Base-by-base conservation (phyloP, 2,329 filamentous ascomycete species). In the Ophiostoma perfectum region DNA sequence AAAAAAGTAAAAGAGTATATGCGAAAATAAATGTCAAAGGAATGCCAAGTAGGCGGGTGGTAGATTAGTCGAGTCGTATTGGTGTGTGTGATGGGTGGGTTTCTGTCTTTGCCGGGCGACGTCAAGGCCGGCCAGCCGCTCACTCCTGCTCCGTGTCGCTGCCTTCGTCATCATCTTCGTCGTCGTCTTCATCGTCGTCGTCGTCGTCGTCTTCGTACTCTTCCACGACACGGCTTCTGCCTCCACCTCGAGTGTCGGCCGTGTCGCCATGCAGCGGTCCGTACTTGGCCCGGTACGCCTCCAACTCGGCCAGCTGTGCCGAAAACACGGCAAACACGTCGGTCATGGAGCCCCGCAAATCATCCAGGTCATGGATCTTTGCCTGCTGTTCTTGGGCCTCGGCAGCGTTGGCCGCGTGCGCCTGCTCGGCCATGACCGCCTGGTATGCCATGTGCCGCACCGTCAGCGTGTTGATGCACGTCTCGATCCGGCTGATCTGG, bases 401-500 rank as follows among this genome's bases (percentile, higher is more conserved):
- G 6, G 11, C 16, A 52, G 3, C 5, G 16, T 52, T 27, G 49
- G 3, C 39, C 55, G 7, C 27, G 2, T 12, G 60, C 60, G 14
- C 60, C 60, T 63, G 60, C 11, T 60, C 55, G 27, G 60, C 60
- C 60, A 42, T 42, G 38, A 18, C 38, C 16, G 63, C 42, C 18
- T 64, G 41, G 41, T 85, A 84, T 72, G 92, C 86, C 77, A 96
- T 85, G 77, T 96, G 90, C 65, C 94, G 89, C 74, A 97, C 82
- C 12, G 87, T 82, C 66, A 97, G 84, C 0, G 91, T 92, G 44
- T 90, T 90, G 73, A 93, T 85, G 75, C 91, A 95, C 66, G 91
- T 89, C 92, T 99, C 95, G 77, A 99, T 96, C 75, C 95, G 88
- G 77, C 91, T 93, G 73, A 99, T 90, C 83, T 97, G 93, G 76